Conservation (phyloP, 192 early-diverging fungal species). For the Linnemannia hyalina region DNA sequence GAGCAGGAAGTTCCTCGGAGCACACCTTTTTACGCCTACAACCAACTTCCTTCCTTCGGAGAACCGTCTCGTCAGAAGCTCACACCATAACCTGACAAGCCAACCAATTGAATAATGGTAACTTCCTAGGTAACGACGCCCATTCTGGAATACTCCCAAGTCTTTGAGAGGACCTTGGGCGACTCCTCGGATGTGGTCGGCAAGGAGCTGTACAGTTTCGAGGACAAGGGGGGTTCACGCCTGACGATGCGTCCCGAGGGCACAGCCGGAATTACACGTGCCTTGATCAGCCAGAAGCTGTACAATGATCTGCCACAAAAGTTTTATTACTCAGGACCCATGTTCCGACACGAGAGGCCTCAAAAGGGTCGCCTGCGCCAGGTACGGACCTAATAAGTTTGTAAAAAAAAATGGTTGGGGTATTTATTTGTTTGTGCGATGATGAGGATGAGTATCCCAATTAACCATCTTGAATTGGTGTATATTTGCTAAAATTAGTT, state of each 20-base stretch:
- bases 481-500: slow-evolving; percentile 57
- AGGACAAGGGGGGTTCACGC: slow-evolving; percentile 66
- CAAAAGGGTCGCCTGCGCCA: slow-evolving; percentile 76
- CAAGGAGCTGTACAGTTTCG: slow-evolving; percentile 78
- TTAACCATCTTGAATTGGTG: background rate
- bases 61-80: background rate
- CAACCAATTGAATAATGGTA: background rate
- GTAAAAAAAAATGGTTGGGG: background rate
- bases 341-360: slow-evolving; percentile 81
- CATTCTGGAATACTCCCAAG: slow-evolving; percentile 73
- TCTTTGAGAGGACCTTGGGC: slow-evolving; percentile 74
- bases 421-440: background rate
- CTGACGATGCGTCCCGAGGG: slow-evolving; percentile 80
- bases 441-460: background rate
- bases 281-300: slow-evolving; percentile 61
- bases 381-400: slow-evolving; percentile 18
- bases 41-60: background rate
- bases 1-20: background rate
- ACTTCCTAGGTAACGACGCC: slow-evolving; percentile 68
- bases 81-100: background rate
- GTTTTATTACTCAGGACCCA: slow-evolving; percentile 74
- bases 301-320: slow-evolving; percentile 61
- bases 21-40: background rate
- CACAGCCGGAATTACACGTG: slow-evolving; percentile 67
- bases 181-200: slow-evolving; percentile 74